Evolutionary conservation across 1,139 yeast genomes (phyloP).

Genomic region (Debaryomyces psychrophilus): DNA sequence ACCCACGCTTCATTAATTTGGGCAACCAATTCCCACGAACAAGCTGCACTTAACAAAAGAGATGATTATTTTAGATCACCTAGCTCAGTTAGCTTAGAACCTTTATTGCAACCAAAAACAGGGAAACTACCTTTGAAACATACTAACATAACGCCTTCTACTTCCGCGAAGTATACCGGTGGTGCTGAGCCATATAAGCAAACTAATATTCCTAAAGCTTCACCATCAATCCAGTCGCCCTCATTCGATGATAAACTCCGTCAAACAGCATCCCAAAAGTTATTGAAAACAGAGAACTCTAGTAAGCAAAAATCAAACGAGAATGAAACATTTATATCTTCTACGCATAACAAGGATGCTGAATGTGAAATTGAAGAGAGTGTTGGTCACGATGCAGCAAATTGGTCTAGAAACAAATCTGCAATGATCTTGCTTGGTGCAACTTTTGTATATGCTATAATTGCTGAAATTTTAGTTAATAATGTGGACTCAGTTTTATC

Average conservation of each 20-base stretch:
- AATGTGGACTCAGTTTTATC: constrained; percentile 88
- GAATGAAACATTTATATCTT: not conserved
- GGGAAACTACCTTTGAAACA: constrained; percentile 8
- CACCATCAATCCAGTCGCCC: constrained; percentile 20
- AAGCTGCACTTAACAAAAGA: constrained; percentile 19
- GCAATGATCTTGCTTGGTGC: constrained; percentile 84
- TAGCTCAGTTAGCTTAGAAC: constrained; percentile 36
- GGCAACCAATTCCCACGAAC: constrained; percentile 61
- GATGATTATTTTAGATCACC: constrained; percentile 35
- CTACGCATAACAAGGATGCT: constrained; percentile 13
- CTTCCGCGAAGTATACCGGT: constrained; percentile 2
- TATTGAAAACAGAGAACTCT: not conserved
- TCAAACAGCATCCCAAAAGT: constrained; percentile 5
- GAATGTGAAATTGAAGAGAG: constrained; percentile 36
- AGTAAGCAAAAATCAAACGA: not conserved
- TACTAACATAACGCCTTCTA: constrained; percentile 12
- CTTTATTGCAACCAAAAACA: constrained; percentile 15
- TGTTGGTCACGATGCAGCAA: constrained; percentile 95
- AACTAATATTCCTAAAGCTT: constrained; percentile 9
- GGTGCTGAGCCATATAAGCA: constrained; percentile 10
- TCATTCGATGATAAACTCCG: constrained; percentile 25
- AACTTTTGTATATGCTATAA: constrained; percentile 83
- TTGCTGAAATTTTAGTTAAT: constrained; percentile 93
- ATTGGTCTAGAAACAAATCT: constrained; percentile 90
- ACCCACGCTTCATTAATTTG: constrained; percentile 97